Evolutionary conservation across 805 yeast genomes (phyloP).

Genomic region (Nakazawaea pomicola): DNA sequence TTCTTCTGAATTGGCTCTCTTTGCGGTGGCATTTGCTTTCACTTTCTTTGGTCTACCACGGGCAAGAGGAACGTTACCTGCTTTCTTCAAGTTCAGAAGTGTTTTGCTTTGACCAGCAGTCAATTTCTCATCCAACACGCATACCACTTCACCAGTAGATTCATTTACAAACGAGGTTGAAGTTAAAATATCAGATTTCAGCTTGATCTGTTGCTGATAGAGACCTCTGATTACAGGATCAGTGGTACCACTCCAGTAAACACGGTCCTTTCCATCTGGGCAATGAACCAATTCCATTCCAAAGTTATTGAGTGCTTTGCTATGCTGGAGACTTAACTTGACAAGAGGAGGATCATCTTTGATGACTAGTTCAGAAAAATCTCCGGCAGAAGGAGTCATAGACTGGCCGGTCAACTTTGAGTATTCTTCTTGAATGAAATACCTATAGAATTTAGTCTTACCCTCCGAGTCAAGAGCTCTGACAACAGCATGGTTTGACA

Average conservation of each 20-base stretch:
- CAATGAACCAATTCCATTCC: slow-evolving; percentile 7
- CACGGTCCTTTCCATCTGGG: slow-evolving; percentile 7
- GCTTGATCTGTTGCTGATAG: not conserved
- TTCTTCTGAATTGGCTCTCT: not conserved
- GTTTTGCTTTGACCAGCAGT: slow-evolving; percentile 6
- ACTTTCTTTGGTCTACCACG: slow-evolving; percentile 10
- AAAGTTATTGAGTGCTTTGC: not conserved
- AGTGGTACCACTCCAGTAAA: slow-evolving; percentile 7
- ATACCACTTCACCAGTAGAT: not conserved
- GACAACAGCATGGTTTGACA: slow-evolving; percentile 36
- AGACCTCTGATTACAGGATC: slow-evolving; percentile 8
- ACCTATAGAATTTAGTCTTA: slow-evolving; percentile 65
- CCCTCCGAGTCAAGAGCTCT: slow-evolving; percentile 72
- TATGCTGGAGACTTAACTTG: slow-evolving; percentile 15
- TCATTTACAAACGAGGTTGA: slow-evolving; percentile 1
- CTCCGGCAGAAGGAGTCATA: not conserved
- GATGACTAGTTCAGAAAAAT: slow-evolving; percentile 1
- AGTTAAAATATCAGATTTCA: slow-evolving; percentile 1
- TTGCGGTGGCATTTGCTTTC: too few relatives aligned
- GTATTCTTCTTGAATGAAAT: slow-evolving; percentile 43
- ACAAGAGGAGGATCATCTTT: slow-evolving; percentile 13
- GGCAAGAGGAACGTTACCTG: not conserved
- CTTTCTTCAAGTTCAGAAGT: too few relatives aligned
- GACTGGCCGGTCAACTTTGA: slow-evolving; percentile 25
- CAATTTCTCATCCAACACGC: not conserved